Evolutionary conservation across 345 rosid genomes (phyloP), one percentile per base, ranked within the genome.

Genomic region (Schrenkiella parvula): DNA sequence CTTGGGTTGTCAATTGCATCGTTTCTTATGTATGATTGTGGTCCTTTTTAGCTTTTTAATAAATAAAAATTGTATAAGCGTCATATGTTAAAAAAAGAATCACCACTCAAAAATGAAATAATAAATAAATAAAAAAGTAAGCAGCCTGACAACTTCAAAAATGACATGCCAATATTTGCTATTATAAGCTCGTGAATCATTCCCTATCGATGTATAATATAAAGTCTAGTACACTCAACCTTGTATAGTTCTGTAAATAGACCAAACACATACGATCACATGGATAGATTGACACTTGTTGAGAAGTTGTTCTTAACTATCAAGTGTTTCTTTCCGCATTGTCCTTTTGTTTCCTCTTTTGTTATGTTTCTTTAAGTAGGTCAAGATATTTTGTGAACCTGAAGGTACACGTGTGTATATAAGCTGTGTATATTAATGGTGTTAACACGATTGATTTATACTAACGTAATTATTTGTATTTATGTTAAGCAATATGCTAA

Each of bases 151-250:
- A 66, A 48, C 46, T 74, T 74, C 54, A 67, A 68, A 69, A 75
- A 55, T 51, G 74, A 52, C 79, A 42, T 61, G 14, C 69, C 74
- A 60, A 67, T 59, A 50, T 52, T 60, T 75, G 79, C 69, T 75
- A 67, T 68, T 68, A 41, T 60, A 75, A 75, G 70, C 64, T 68
- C 57, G 70, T 61, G 74, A 75, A 74, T 68, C 74, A 68, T 68
- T 74, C 63, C 21, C 39, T 17, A 42, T n/a, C 55, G 22, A 26
- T 39, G n/a, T 32, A 39, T 57, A 50, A 10, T 41, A 31, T 22
- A 51, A 58, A 44, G 62, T 42, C 34, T 66, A 50, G 15, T 42
- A 21, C 21, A 38, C 41, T 29, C 59, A 66, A 37, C 73, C 68
- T 67, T 74, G 68, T 74, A 58, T 39, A 22, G 31, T 67, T 59